Evolutionary conservation across 208 protist genomes (phyloP), one percentile per base, ranked within the genome.

Genomic region (Trypanosomatidae sp.): DNA sequence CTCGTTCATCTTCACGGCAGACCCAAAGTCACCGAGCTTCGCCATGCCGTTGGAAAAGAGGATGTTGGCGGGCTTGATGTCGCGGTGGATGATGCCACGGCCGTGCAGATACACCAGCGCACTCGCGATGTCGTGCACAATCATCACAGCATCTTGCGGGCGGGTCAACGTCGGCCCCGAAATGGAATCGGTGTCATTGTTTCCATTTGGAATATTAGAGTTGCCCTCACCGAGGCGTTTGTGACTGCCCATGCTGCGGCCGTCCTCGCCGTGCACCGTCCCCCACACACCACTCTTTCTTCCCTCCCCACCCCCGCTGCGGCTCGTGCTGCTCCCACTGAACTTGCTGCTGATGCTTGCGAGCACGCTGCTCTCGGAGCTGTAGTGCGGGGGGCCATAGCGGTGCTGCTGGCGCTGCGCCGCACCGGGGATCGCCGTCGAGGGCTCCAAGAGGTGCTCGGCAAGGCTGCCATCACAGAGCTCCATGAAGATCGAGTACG

Each of bases 21-120:
- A 82, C 22, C 91, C 91, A 73, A 96, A 94, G 77, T 96, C 91
- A 22, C 66, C 89, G 53, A 96, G 73, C 77, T 96, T 96, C 22
- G 88, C 91, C 46, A 92, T 84, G 44, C 88, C 86, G 59, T 81
- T 80, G 1, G 75, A 53, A 69, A 96, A 94, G 49, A 96, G 77
- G 33, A 96, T 86, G 71, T 96, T 96, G 44, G 82, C 79, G 0
- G 91, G 89, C 66, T 96, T 96, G 69, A 96, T 88, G 66, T 96
- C 91, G 12, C 91, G 91, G 69, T 96, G 91, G 28, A 94, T 81
- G 78, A 94, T 88, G 71, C 80, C 82, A 68, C 82, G 79, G 46
- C 77, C 55, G 65, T 96, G 89, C 55, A 96, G 77, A 68, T 94
- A 91, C 33, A 62, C 62, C 19, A 96, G 66, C 10, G 77, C 91